Conservation (phyloP, 352 stramenopile species). For the Phytophthora tubulina region DNA sequence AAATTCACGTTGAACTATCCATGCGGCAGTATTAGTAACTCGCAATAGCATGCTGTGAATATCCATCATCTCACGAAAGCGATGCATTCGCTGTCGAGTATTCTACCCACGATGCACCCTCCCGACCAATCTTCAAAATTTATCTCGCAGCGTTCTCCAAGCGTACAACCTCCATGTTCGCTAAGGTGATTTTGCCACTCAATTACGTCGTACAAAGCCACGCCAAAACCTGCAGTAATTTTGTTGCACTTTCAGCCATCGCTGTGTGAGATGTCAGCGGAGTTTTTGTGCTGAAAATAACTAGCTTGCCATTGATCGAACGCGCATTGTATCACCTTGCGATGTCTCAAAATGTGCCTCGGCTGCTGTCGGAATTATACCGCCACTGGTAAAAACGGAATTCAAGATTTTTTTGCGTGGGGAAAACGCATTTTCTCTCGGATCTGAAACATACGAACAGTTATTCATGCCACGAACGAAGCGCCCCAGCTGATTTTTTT, state of each 20-base stretch:
- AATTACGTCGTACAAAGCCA: constrained; percentile 8
- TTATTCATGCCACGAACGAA: constrained; percentile 18
- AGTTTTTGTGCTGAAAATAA: constrained; percentile 18
- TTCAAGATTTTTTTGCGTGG: constrained; percentile 7
- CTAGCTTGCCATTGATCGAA: constrained; percentile 27
- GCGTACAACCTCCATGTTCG: constrained; percentile 11
- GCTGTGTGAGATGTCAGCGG: constrained; percentile 19
- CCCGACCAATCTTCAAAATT: background rate
- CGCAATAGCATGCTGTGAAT: constrained; percentile 16
- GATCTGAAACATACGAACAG: constrained; percentile 15
- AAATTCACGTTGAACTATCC: constrained; percentile 3
- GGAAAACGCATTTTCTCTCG: constrained; percentile 27
- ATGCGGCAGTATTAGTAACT: constrained; percentile 9
- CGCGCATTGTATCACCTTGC: constrained; percentile 17
- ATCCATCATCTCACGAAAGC: constrained; percentile 13
- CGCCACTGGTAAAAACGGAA: constrained; percentile 23
- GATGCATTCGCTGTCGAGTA: constrained; percentile 1
- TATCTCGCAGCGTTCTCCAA: constrained; percentile 5
- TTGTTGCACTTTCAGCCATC: constrained; percentile 12
- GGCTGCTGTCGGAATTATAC: constrained; percentile 14
- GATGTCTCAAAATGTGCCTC: constrained; percentile 6
- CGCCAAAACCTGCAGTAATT: constrained; percentile 16
- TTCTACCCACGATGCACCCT: constrained; percentile 18
- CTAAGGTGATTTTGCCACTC: constrained; percentile 3
- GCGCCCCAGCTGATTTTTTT: background rate